Conservation (phyloP, 768 basidiomycete genomes). For the Boletus rex-veris region DNA sequence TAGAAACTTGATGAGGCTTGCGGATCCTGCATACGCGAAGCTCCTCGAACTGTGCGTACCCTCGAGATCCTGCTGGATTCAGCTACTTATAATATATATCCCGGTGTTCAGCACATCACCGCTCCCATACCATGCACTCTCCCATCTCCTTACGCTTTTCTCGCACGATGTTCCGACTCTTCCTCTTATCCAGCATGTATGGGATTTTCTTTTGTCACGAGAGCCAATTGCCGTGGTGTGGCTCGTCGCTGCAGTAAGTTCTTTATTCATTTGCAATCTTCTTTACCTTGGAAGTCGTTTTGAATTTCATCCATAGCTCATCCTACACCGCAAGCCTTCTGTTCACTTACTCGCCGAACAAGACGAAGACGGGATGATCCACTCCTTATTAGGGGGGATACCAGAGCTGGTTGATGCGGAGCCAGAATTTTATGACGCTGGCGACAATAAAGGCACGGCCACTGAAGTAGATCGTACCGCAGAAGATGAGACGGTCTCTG, state of each 20-base stretch:
- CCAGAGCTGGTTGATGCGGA: slow-evolving; percentile 43
- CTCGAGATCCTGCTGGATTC: background rate
- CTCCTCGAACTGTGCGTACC: slow-evolving; percentile 59
- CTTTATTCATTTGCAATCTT: background rate
- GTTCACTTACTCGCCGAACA: slow-evolving; percentile 58
- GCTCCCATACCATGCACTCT: slow-evolving; percentile 85
- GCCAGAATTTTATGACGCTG: background rate
- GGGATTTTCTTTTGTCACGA: slow-evolving; percentile 82
- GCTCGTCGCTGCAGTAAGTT: slow-evolving; percentile 68
- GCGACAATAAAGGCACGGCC: background rate
- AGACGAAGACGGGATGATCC: slow-evolving; percentile 80
- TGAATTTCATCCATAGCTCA: slow-evolving; percentile 46
- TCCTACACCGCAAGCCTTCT: slow-evolving; percentile 68
- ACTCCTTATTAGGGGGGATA: slow-evolving; percentile 65
- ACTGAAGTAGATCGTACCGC: background rate
- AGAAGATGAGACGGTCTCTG: background rate
- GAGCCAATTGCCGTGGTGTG: slow-evolving; percentile 83
- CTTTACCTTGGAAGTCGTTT: background rate
- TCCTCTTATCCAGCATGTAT: slow-evolving; percentile 86
- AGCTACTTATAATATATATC: background rate
- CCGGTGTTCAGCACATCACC: slow-evolving; percentile 54
- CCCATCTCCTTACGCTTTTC: slow-evolving; percentile 87
- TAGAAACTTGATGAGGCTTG: slow-evolving; percentile 66
- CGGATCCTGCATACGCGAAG: slow-evolving; percentile 66
- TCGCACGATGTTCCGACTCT: slow-evolving; percentile 89